These are phyloP conservation scores for Saccharomycopsis crataegensis DNA, from an alignment of 1,139 yeast species.

Conservation along the genomic window DNA sequence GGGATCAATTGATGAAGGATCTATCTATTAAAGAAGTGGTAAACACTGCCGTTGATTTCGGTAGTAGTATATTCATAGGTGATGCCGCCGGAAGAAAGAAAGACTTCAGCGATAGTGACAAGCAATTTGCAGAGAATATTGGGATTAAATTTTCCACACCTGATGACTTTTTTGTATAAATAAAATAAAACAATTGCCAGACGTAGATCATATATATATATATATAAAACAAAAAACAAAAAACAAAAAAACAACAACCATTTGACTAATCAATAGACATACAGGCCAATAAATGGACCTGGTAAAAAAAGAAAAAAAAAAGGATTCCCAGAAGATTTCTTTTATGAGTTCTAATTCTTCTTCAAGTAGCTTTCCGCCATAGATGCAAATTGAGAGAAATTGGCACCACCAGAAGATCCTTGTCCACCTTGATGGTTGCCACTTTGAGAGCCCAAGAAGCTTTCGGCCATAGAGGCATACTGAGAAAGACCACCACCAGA, in stretches of 20 bases:
- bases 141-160: slow-evolving; percentile 57
- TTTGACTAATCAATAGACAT: background rate
- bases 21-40: slow-evolving; percentile 15
- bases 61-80: slow-evolving; percentile 65
- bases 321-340: background rate
- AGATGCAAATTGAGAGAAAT: slow-evolving; percentile 9
- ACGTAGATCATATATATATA: background rate
- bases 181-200: background rate
- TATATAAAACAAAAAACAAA: background rate
- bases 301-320: background rate
- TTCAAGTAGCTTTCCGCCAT: slow-evolving; percentile 13
- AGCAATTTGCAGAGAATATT: slow-evolving; percentile 51
- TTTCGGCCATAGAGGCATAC: slow-evolving; percentile 14
- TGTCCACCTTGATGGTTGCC: background rate
- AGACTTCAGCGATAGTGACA: slow-evolving; percentile 79
- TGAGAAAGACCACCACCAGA: background rate
- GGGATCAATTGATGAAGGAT: slow-evolving; percentile 25
- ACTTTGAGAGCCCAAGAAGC: slow-evolving; percentile 3
- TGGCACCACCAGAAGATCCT: background rate
- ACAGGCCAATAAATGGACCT: background rate
- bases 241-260: background rate
- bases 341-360: background rate
- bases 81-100: slow-evolving; percentile 85
- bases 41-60: slow-evolving; percentile 4
- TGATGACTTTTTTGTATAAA: slow-evolving; percentile 38